Percentiles rank a stretch among this genome's conserved stretches.
Conservation (phyloP, 2,329 filamentous ascomycete genomes). For the Fusarium verticillioides region DNA sequence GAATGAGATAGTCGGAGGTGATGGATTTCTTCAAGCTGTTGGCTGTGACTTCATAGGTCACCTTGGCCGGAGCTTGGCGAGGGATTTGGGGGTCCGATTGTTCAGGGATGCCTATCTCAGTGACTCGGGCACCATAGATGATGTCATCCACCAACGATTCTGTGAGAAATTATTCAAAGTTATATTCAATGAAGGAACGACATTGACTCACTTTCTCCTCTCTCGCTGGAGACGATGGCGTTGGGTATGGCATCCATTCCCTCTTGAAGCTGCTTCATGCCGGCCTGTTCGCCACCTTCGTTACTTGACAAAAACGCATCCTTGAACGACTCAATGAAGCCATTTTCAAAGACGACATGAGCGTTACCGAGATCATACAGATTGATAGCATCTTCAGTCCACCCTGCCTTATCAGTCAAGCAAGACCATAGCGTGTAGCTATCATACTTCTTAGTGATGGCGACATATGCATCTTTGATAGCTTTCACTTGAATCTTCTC, state of each 20-base stretch:
- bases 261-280: not conserved
- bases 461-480: not conserved
- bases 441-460: not conserved
- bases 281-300: fast-evolving
- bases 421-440: not conserved
- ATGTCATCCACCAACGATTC: not conserved
- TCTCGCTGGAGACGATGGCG: not conserved
- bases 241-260: not conserved
- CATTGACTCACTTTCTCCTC: not conserved
- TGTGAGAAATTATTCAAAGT: fast-evolving
- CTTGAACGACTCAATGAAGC: not conserved
- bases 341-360: not conserved
- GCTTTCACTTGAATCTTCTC: not conserved
- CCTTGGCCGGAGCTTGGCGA: not conserved
- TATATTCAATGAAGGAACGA: fast-evolving
- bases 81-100: not conserved
- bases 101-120: not conserved
- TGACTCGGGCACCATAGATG: not conserved
- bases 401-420: not conserved
- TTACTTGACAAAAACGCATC: not conserved
- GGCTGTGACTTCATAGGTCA: not conserved
- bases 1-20: not conserved
- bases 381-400: not conserved
- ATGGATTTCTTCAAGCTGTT: not conserved
- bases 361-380: not conserved